Percentiles rank a stretch among this genome's conserved stretches.
Evolutionary conservation across 2,329 filamentous ascomycete species (phyloP).

Genomic region (Teratosphaeria epicoccoides): DNA sequence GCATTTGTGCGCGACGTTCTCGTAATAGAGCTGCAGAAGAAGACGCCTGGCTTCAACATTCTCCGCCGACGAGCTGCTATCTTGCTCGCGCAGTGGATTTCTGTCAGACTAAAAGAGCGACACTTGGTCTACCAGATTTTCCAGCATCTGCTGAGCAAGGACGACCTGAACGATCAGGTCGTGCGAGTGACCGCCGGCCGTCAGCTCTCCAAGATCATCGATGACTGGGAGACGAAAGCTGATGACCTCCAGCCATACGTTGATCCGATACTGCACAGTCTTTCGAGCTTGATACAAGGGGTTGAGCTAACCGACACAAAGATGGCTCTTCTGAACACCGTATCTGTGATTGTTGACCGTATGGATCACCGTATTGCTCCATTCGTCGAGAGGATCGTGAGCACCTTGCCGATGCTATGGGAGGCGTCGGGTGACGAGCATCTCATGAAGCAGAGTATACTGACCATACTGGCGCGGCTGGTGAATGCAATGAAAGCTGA

Average conservation of each 20-base stretch:
- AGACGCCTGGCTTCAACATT: slow-evolving; percentile 60
- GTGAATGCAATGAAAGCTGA: slow-evolving; percentile 75
- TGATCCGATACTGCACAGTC: slow-evolving; percentile 56
- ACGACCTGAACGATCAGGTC: slow-evolving; percentile 80
- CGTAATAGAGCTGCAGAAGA: slow-evolving; percentile 64
- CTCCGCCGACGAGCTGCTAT: slow-evolving; percentile 81
- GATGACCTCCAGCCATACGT: slow-evolving; percentile 69
- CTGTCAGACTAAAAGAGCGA: slow-evolving; percentile 59
- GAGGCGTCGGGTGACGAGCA: slow-evolving; percentile 74
- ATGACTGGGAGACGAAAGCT: slow-evolving; percentile 73
- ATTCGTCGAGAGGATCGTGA: slow-evolving; percentile 70
- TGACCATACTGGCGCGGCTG: slow-evolving; percentile 73
- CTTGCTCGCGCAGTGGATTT: slow-evolving; percentile 78
- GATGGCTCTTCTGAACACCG: slow-evolving; percentile 77
- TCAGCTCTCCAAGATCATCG: slow-evolving; percentile 67
- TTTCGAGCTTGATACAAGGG: slow-evolving; percentile 69
- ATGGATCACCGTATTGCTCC: slow-evolving; percentile 62
- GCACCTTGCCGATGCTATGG: slow-evolving; percentile 73
- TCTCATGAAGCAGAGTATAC: slow-evolving; percentile 86
- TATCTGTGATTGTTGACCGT: slow-evolving; percentile 67
- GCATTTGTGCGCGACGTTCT: slow-evolving; percentile 64
- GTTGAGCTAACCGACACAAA: slow-evolving; percentile 80
- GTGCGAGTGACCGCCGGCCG: slow-evolving; percentile 84
- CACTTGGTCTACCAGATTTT: slow-evolving; percentile 79
- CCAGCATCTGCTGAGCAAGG: slow-evolving; percentile 68